Evolutionary conservation across 169 alveolate genomes (phyloP), one percentile per base, ranked within the genome.

Genomic region (Plasmodium inui): DNA sequence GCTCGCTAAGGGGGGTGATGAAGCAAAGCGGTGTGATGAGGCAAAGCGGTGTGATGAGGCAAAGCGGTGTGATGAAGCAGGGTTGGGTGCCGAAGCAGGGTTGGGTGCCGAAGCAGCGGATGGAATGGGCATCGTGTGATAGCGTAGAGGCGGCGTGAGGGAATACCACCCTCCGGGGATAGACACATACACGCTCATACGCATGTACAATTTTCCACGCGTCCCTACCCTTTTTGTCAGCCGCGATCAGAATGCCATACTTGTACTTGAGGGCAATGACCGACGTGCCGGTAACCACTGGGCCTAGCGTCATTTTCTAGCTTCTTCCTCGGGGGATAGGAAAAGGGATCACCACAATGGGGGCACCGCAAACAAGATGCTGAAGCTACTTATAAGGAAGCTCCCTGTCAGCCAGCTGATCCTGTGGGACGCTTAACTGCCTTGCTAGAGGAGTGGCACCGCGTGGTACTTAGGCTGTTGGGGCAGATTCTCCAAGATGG

Each of bases 201-300:
- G 14, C 6, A 76, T 26, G 22, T 10, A 61, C 26, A 34, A 28
- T 17, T 79, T 26, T 80, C 17, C 61, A 19, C 70, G 14, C 57
- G 4, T 26, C 61, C 50, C 46, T 57, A 90, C 95, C 92, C 73
- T 90, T 90, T 39, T 39, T 95, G 88, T 96, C 98, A 78, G 98
- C 98, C 14, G 97, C 98, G n/a, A 96, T 83, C 95, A 96, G 94
- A 61, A 96, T 83, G 9, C 98, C 98, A 41, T 96, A 92, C 79
- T 79, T 81, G 80, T 95, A 96, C 76, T 96, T 94, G 84, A 96
- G 53, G 0, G 98, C 97, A n/a, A 96, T 92, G 53, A 96, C 95
- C 80, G 98, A 96, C 67, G 98, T 96, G 57, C 97, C 97, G 37
- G 97, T 95, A 71, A 92, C 93, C 41, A 92, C 96, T 55, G 95